A percentile compares a stretch with the other conserved stretches of the same genome.
Evolutionary conservation across 352 stramenopile species (phyloP).

Genomic region (Phytophthora pluvialis): DNA sequence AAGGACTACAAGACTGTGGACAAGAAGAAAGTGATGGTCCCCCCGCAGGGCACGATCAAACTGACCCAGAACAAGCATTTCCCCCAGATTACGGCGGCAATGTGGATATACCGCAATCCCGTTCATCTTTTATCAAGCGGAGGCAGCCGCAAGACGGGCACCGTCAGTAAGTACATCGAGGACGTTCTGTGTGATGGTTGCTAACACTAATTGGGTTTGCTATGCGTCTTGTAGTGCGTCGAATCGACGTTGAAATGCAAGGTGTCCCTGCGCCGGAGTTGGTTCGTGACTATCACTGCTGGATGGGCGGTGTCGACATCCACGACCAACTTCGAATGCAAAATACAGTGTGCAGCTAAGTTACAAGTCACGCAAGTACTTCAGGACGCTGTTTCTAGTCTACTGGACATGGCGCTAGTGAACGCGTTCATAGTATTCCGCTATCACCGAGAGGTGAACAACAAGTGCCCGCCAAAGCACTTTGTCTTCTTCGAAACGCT

Average conservation of each 20-base stretch:
- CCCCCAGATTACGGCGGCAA: not conserved
- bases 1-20: not conserved
- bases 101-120: not conserved
- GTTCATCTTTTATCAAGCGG: not conserved
- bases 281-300: no score
- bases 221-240: no score
- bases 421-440: constrained; percentile 27
- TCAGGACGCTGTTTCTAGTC: constrained; percentile 20
- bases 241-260: no score
- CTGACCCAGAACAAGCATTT: not conserved
- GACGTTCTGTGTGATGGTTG: not conserved
- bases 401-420: constrained; percentile 31
- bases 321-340: no score
- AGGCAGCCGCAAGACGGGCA: not conserved
- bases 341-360: not conserved
- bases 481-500: not conserved
- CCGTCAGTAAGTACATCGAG: not conserved
- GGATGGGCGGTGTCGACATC: no score
- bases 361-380: constrained; percentile 13
- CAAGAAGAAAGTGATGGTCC: not conserved
- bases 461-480: not conserved
- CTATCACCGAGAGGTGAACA: not conserved
- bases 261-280: no score
- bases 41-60: not conserved
- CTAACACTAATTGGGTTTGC: not conserved